Evolutionary conservation across 106 monocot species (phyloP).

Genomic region (Hemerocallis citrina): DNA sequence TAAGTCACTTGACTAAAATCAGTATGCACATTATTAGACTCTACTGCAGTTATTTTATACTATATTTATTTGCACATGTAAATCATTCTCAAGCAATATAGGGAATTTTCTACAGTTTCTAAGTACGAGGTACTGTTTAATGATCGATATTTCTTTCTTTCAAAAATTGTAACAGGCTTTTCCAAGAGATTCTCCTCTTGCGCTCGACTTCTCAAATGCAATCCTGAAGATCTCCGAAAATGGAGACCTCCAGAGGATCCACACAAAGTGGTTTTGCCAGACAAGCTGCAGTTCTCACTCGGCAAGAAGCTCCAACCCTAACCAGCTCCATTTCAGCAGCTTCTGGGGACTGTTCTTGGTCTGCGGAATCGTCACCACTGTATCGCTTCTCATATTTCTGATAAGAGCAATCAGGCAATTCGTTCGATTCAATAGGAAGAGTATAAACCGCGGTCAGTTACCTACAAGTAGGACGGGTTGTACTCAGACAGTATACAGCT

Average conservation of each 20-base stretch:
- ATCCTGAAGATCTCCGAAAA: conserved; percentile 62
- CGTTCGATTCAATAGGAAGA: conserved; percentile 15
- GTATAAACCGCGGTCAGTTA: neutral
- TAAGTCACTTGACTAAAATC: conserved; percentile 21
- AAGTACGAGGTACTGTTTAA: neutral
- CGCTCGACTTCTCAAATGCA: conserved; percentile 54
- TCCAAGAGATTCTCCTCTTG: conserved; percentile 50
- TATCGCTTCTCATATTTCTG: conserved; percentile 34
- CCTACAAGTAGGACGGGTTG: conserved; percentile 10
- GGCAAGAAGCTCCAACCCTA: conserved; percentile 10
- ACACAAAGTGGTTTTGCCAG: conserved; percentile 56
- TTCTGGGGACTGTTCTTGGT: conserved; percentile 62
- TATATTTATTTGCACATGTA: neutral
- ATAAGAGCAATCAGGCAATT: conserved; percentile 38
- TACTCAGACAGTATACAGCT: conserved; percentile 11
- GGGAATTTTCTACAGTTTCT: too few species aligned
- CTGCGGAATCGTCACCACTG: conserved; percentile 29
- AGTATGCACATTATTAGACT: neutral
- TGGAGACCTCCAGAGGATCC: conserved; percentile 63
- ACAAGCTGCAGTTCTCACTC: conserved; percentile 10
- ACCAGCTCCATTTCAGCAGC: conserved; percentile 42
- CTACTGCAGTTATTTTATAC: neutral
- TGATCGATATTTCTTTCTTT: neutral
- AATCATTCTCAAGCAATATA: too few species aligned
- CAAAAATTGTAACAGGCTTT: conserved; percentile 39